These are phyloP conservation scores for Arabidopsis thaliana DNA, from an alignment of 345 rosid species.

Conservation along the genomic window DNA sequence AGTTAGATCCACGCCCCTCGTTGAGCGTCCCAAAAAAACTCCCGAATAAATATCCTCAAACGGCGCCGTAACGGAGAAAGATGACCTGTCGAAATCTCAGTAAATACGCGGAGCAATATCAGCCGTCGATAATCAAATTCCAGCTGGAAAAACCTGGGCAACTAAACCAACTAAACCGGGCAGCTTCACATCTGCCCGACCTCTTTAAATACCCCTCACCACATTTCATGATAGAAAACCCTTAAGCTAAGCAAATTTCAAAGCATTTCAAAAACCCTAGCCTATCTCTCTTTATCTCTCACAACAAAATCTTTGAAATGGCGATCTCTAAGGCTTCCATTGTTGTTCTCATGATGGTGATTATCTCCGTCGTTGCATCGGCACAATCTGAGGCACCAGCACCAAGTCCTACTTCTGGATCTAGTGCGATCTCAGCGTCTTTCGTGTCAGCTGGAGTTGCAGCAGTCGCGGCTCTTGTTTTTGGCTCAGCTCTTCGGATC, in stretches of 20 bases:
- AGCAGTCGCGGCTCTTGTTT: conserved; percentile 48
- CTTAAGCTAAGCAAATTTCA: not conserved
- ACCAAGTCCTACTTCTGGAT: conserved; percentile 58
- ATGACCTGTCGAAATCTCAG: conserved; percentile 37
- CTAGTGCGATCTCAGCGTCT: conserved; percentile 53
- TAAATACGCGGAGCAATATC: not conserved
- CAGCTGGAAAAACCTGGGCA: conserved; percentile 48
- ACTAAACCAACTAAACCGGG: conserved; percentile 35
- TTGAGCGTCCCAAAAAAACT: not conserved
- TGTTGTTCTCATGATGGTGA: conserved; percentile 44
- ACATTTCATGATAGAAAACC: not conserved
- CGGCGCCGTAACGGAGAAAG: conserved; percentile 43
- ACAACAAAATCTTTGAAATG: conserved; percentile 40
- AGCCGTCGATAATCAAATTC: conserved; percentile 24
- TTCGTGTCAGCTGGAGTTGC: conserved; percentile 50
- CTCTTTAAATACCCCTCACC: conserved; percentile 44
- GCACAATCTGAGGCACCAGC: conserved; percentile 66
- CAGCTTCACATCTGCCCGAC: conserved; percentile 28
- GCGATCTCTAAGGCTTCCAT: conserved; percentile 47
- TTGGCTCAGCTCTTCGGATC: conserved; percentile 60
- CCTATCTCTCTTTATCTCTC: not conserved
- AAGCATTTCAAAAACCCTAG: conserved; percentile 14
- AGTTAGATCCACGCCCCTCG: conserved; percentile 36
- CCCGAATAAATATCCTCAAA: conserved; percentile 28
- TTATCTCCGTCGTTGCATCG: conserved; percentile 48